A percentile compares a stretch with the other conserved stretches of the same genome.
Evolutionary conservation across 75 land plant species (phyloP).

Genomic region (Pinus taeda): DNA sequence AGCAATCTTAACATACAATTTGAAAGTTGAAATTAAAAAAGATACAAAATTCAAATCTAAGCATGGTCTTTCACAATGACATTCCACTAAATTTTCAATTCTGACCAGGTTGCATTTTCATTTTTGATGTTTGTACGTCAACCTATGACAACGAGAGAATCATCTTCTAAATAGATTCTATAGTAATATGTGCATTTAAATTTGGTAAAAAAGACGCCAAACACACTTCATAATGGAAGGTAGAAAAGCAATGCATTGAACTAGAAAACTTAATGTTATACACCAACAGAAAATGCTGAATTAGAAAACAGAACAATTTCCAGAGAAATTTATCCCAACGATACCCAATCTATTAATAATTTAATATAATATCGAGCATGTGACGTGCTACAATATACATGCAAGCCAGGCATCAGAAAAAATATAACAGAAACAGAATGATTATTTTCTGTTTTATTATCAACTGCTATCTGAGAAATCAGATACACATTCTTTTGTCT

Average conservation of each 20-base stretch:
- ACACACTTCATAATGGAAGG: background rate
- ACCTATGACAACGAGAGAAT: constrained; percentile 29
- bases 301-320: background rate
- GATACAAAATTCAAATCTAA: background rate
- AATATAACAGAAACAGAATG: no score
- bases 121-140: constrained; percentile 51
- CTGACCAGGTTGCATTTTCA: constrained; percentile 42
- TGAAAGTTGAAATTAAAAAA: background rate
- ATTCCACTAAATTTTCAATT: background rate
- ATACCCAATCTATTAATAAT: background rate
- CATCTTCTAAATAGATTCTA: background rate
- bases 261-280: background rate
- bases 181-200: no score
- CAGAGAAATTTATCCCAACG: background rate
- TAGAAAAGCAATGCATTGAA: background rate
- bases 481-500: no score
- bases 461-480: no score
- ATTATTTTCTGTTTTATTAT: no score
- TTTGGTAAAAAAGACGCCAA: no score
- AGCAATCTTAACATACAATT: background rate
- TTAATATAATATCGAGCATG: background rate
- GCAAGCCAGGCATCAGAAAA: background rate
- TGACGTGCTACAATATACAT: background rate
- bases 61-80: background rate
- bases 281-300: background rate